Percentiles rank a stretch among this genome's conserved stretches.
phyloP scores from a whole-genome alignment of 257 asterid species.

The Solanum lycopersicoides region DNA sequence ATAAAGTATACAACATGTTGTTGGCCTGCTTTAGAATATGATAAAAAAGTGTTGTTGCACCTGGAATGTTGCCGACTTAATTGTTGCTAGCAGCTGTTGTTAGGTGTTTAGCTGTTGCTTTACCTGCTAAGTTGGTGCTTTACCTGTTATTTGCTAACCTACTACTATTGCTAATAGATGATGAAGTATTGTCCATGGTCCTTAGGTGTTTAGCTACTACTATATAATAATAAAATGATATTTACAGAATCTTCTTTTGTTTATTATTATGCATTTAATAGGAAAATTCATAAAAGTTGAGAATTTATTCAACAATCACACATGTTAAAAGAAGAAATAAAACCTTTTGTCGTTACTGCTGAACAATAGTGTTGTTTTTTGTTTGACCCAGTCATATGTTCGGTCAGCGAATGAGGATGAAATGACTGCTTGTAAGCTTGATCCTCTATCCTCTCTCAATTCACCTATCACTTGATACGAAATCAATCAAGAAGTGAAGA shows the following conservation, averaged over 20 bases:
- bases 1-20: background rate
- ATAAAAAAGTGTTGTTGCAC: too few species aligned
- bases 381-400: too few species aligned
- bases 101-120: too few species aligned
- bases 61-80: too few species aligned
- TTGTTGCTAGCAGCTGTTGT: background rate
- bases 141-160: too few species aligned
- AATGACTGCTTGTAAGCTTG: too few species aligned
- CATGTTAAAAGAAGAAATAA: background rate
- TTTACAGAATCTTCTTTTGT: background rate
- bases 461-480: too few species aligned
- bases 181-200: background rate
- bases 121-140: too few species aligned
- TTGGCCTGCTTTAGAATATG: background rate
- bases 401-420: too few species aligned
- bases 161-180: background rate
- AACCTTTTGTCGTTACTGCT: background rate
- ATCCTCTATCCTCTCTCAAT: too few species aligned
- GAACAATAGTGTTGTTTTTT: background rate
- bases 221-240: background rate
- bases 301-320: background rate
- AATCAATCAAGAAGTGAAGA: too few species aligned
- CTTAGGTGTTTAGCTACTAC: background rate
- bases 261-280: too few species aligned
- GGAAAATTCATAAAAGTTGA: background rate